A percentile compares a stretch with the other conserved stretches of the same genome.
phyloP scores from a whole-genome alignment of 2,329 filamentous ascomycete genomes.

The Penicillium sp. region DNA sequence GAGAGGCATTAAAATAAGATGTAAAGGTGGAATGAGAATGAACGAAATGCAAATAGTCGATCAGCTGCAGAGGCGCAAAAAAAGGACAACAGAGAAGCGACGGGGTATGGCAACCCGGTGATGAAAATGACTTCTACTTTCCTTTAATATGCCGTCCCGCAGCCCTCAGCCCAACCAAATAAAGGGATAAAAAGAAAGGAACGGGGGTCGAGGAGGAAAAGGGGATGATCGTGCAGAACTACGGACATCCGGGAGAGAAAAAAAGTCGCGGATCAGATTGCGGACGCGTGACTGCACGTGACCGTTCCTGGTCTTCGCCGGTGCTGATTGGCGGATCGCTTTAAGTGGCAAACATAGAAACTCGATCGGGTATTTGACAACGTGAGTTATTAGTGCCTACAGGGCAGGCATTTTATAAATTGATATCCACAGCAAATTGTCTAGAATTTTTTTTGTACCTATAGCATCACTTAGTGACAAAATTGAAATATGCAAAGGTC shows the following conservation, averaged over 20 bases:
- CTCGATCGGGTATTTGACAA: not conserved
- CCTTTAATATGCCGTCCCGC: slow-evolving; percentile 25
- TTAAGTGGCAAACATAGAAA: not conserved
- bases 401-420: no score
- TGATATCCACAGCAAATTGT: not conserved
- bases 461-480: not conserved
- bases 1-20: slow-evolving; percentile 12
- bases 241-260: slow-evolving; percentile 19
- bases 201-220: slow-evolving; percentile 11
- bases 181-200: slow-evolving; percentile 19
- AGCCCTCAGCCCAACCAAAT: slow-evolving; percentile 25
- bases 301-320: slow-evolving; percentile 3
- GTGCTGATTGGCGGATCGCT: slow-evolving; percentile 7
- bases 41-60: slow-evolving; percentile 15
- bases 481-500: not conserved
- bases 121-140: not conserved
- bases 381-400: not conserved
- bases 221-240: slow-evolving; percentile 15
- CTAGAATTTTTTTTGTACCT: not conserved
- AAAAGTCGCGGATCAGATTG: slow-evolving; percentile 14
- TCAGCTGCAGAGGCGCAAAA: not conserved
- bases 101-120: not conserved
- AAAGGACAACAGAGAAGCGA: slow-evolving; percentile 1
- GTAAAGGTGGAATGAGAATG: slow-evolving; percentile 14
- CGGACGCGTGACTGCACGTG: slow-evolving; percentile 20